A percentile compares a stretch with the other conserved stretches of the same genome.
phyloP scores from a whole-genome alignment of 1,284 basidiomycete species.

The Sphagnurus paluster region DNA sequence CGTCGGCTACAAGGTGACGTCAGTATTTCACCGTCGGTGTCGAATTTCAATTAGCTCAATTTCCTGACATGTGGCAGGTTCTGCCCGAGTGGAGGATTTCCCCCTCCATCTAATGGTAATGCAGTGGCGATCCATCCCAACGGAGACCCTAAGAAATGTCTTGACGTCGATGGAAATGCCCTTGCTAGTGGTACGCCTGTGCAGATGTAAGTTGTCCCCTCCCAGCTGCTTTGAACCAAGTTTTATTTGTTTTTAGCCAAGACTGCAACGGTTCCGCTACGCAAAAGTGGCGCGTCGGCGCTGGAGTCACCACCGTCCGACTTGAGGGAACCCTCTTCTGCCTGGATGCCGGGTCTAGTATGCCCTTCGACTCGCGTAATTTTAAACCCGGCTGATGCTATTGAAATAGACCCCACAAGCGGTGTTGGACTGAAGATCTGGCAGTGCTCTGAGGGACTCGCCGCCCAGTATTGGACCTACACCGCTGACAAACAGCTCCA shows the following conservation, averaged over 20 bases:
- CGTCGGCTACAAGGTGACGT: constrained; percentile 25
- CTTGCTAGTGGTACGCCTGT: constrained; percentile 25
- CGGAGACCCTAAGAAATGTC: constrained; percentile 22
- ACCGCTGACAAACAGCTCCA: constrained; percentile 18
- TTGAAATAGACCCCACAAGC: constrained; percentile 19
- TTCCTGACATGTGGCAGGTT: constrained; percentile 1
- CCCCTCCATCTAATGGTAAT: constrained; percentile 10
- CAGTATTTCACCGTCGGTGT: background rate
- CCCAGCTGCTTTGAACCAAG: background rate
- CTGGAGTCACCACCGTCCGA: constrained; percentile 14
- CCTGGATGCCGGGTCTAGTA: constrained; percentile 24
- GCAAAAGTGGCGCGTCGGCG: constrained; percentile 23
- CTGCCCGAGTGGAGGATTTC: constrained; percentile 13
- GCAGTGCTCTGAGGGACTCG: constrained; percentile 21
- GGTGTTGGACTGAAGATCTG: constrained; percentile 24
- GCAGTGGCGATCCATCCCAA: constrained; percentile 22
- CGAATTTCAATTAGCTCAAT: background rate
- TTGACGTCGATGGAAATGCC: constrained; percentile 25
- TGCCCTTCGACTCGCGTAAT: constrained; percentile 7
- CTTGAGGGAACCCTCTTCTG: constrained; percentile 22
- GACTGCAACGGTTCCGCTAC: constrained; percentile 29
- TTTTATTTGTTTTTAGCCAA: constrained; percentile 35
- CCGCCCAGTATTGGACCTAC: constrained; percentile 24
- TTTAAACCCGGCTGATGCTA: background rate
- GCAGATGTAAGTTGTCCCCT: constrained; percentile 23